These are phyloP conservation scores for Colletotrichum spinosum DNA, from an alignment of 2,329 filamentous ascomycete genomes.

Conservation along the genomic window DNA sequence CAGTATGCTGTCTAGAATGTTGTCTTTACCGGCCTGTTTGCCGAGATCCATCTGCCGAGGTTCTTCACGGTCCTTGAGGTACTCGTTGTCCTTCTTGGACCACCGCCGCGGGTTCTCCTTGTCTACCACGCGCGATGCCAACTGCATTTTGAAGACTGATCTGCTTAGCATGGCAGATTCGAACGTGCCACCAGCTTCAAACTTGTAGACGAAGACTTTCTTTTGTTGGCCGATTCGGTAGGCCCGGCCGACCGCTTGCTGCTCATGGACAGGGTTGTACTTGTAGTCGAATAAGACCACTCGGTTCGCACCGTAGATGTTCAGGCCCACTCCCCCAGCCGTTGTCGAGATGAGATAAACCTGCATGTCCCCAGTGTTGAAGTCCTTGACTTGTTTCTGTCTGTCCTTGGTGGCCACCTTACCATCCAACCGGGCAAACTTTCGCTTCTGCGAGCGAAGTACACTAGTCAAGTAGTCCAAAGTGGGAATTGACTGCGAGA, in stretches of 20 bases:
- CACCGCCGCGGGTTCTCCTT: conserved; percentile 80
- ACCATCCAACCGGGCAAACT: conserved; percentile 75
- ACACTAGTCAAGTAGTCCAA: conserved; percentile 75
- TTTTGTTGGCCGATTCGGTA: conserved; percentile 89
- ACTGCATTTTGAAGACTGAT: conserved; percentile 83
- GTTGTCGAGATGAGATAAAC: conserved; percentile 86
- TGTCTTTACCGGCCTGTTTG: conserved; percentile 71
- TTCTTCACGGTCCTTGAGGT: conserved; percentile 62
- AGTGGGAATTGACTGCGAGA: conserved; percentile 78
- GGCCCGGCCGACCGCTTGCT: conserved; percentile 87
- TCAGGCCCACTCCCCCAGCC: conserved; percentile 85
- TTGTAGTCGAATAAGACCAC: conserved; percentile 88
- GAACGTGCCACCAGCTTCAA: conserved; percentile 82
- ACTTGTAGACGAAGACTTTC: conserved; percentile 85
- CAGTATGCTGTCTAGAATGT: conserved; percentile 65
- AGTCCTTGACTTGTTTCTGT: conserved; percentile 73
- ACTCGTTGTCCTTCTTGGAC: conserved; percentile 56
- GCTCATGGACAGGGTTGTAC: conserved; percentile 84
- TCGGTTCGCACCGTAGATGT: conserved; percentile 85
- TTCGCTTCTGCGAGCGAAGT: conserved; percentile 61
- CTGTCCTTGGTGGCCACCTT: conserved; percentile 65
- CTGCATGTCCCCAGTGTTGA: conserved; percentile 69
- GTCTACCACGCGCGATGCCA: conserved; percentile 85
- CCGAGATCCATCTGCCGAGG: conserved; percentile 63
- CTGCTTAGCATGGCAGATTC: conserved; percentile 81